These are phyloP conservation scores for Albophoma yamanashiensis DNA, from an alignment of 2,329 filamentous ascomycete species.

Conservation along the genomic window DNA sequence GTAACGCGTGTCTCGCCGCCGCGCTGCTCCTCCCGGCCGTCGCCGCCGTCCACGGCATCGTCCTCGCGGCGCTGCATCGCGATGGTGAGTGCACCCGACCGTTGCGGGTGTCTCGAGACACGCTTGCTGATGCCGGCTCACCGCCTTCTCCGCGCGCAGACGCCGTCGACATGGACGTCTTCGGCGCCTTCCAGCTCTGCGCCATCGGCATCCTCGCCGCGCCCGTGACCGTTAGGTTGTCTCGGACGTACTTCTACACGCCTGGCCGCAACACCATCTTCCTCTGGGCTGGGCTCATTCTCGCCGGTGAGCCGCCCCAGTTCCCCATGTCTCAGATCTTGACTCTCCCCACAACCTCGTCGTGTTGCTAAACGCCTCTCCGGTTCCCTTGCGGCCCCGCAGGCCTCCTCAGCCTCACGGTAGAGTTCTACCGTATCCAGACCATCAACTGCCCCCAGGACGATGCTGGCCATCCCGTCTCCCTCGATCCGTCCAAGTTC, in stretches of 20 bases:
- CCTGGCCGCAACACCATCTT: slow-evolving; percentile 57
- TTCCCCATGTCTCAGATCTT: neutral
- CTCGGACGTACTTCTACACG: slow-evolving; percentile 52
- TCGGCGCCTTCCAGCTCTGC: slow-evolving; percentile 57
- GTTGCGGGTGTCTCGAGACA: neutral
- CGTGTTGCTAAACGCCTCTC: neutral
- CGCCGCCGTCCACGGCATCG: slow-evolving; percentile 52
- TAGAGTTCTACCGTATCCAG: slow-evolving; percentile 51
- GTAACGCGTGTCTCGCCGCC: slow-evolving; percentile 51
- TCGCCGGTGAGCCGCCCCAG: slow-evolving; percentile 36
- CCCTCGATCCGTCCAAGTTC: slow-evolving; percentile 26
- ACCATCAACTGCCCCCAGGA: slow-evolving; percentile 30
- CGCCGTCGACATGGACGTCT: slow-evolving; percentile 58
- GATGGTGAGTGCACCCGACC: slow-evolving; percentile 32
- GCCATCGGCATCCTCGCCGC: slow-evolving; percentile 55
- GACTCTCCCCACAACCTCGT: neutral
- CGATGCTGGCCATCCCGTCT: slow-evolving; percentile 23
- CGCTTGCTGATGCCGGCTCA: neutral
- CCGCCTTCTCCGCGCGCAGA: slow-evolving; percentile 22
- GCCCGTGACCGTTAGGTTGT: slow-evolving; percentile 50
- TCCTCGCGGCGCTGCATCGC: slow-evolving; percentile 48
- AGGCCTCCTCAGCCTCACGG: slow-evolving; percentile 49
- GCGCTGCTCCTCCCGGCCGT: slow-evolving; percentile 53
- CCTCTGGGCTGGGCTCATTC: slow-evolving; percentile 50
- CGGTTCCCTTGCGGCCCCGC: neutral